Base-by-base conservation (phyloP, 139 green algal species). In the Astrephomene gubernaculifera region DNA sequence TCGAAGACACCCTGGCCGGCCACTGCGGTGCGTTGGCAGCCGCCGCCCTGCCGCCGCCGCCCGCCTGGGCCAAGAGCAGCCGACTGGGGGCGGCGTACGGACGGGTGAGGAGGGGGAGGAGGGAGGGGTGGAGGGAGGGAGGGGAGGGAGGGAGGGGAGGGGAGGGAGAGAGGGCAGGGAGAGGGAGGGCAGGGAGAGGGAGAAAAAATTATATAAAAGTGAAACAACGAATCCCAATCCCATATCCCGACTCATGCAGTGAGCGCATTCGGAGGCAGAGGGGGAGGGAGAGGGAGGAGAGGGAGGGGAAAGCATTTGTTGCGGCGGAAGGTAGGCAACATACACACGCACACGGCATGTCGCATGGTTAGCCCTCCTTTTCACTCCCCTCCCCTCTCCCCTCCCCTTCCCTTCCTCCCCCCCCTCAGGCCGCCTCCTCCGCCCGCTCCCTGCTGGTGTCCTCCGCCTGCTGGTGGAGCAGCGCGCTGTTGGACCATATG, bases 401-500 rank as follows among this genome's bases (percentile, higher is more conserved):
- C n/a, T n/a, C 61, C 6, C 61, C 65, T 36, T 3, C 65, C 12
- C 65, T 9, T 36, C 6, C 35, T 14, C 65, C 65, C 67, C 57
- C 29, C 22, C 31, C 1, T 14, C 39, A 83, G 76, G 45, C 35
- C 39, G 39, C 76, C 43, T 39, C 76, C 31, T 14, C 39, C 6
- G 60, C 27, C n/a, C 49, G 57, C 29, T n/a, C 60, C 41, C 21
- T 35, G 9, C 45, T 78, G 25, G 35, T 25, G 14, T 1, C 19
- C 4, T 70, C 84, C 33, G 72, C 83, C 63, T 70, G 45, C 74
- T 88, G 64, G 63, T 88, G 65, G 73, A 73, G 43, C 8, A 44
- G 10, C 24, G 52, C 31, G 12, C 73, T 83, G 45, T 45, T 88
- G 74, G 84, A 88, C 74, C 84, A 85, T 45, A 69, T 35, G 33